These are phyloP conservation scores for Spirogloea muscicola DNA, from an alignment of 139 green algal genomes.

Conservation along the genomic window DNA sequence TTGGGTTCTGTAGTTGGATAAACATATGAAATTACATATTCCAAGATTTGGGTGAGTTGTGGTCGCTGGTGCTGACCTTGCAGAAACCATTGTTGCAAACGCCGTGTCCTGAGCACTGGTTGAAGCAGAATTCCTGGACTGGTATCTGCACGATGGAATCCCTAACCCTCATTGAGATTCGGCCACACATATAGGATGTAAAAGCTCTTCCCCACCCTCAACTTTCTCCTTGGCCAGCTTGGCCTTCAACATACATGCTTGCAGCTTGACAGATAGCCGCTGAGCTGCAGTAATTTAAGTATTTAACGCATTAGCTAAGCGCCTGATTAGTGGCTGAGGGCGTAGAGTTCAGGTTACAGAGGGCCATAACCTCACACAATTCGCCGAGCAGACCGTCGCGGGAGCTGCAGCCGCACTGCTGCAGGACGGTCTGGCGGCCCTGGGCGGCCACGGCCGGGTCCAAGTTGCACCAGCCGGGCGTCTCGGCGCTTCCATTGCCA, in stretches of 20 bases:
- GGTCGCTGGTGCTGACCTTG: constrained; percentile 18
- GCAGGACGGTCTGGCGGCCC: not conserved
- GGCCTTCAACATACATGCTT: too few species aligned
- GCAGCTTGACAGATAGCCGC: too few species aligned
- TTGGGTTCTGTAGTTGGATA: not conserved
- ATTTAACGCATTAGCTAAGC: too few species aligned
- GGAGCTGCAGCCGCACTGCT: constrained; percentile 1
- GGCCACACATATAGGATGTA: too few species aligned
- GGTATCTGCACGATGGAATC: too few species aligned
- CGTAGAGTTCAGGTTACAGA: too few species aligned
- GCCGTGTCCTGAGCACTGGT: constrained; percentile 18
- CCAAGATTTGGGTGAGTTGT: too few species aligned
- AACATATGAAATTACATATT: not conserved
- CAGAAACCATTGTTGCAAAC: constrained; percentile 14
- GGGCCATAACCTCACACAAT: constrained; percentile 31
- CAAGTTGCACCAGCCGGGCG: constrained; percentile 27
- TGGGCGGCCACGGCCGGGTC: not conserved
- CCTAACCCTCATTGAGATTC: too few species aligned
- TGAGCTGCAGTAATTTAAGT: too few species aligned
- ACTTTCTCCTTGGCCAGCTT: too few species aligned
- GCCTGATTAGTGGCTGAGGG: too few species aligned
- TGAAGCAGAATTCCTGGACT: constrained; percentile 12
- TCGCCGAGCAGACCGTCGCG: not conserved
- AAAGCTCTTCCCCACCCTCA: too few species aligned
- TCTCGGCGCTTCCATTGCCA: not conserved